Evolutionary conservation across 805 yeast genomes (phyloP).

Genomic region (Schwanniomyces pseudopolymorphus): DNA sequence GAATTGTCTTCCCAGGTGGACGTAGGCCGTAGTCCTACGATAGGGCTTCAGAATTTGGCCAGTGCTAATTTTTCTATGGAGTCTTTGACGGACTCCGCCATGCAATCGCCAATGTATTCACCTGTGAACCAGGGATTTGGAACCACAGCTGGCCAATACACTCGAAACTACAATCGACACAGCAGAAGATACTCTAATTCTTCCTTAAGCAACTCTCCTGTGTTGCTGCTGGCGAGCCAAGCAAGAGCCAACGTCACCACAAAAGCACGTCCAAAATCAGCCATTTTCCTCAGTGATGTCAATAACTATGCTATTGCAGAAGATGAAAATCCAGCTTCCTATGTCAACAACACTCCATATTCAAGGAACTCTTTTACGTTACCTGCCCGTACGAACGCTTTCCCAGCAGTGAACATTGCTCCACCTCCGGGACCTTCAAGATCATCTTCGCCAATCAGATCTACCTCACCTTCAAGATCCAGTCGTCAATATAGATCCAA

Average conservation of each 20-base stretch:
- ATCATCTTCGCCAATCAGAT: slow-evolving; percentile 28
- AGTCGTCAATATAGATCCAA: slow-evolving; percentile 27
- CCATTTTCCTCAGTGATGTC: slow-evolving; percentile 29
- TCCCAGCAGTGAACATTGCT: slow-evolving; percentile 10
- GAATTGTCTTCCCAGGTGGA: background rate
- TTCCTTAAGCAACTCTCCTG: slow-evolving; percentile 21
- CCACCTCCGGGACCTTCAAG: slow-evolving; percentile 21
- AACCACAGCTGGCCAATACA: background rate
- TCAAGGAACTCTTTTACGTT: slow-evolving; percentile 20
- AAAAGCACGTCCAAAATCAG: slow-evolving; percentile 36
- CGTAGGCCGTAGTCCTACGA: background rate
- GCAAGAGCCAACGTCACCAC: slow-evolving; percentile 9
- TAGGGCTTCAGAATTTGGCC: slow-evolving; percentile 14
- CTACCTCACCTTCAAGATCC: slow-evolving; percentile 25
- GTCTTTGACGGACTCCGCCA: slow-evolving; percentile 18
- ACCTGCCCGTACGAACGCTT: slow-evolving; percentile 9
- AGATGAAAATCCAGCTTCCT: slow-evolving; percentile 18
- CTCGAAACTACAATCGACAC: slow-evolving; percentile 1
- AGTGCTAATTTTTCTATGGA: slow-evolving; percentile 43
- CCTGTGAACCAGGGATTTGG: background rate
- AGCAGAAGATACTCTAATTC: slow-evolving; percentile 19
- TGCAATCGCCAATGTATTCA: slow-evolving; percentile 6
- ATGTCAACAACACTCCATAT: slow-evolving; percentile 16
- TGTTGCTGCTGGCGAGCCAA: slow-evolving; percentile 12
- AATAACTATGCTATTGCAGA: slow-evolving; percentile 27